phyloP scores from a whole-genome alignment of 768 basidiomycete species.

The Rubroboletus satanas region DNA sequence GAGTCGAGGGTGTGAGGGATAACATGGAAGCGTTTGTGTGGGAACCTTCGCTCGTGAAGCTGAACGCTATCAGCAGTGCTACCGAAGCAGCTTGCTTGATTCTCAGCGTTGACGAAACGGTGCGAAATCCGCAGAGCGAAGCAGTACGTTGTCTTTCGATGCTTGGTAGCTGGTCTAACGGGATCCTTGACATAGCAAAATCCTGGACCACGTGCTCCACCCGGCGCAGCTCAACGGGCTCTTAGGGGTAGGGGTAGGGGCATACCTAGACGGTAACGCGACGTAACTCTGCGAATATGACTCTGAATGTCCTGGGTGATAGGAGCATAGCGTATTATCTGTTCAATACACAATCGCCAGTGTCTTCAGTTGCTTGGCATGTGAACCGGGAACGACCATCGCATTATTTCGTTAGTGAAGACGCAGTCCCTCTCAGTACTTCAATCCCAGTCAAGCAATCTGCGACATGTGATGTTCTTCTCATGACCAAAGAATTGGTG shows the following conservation, averaged over 20 bases:
- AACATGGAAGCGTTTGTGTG: conserved; percentile 99
- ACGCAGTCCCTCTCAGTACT: neutral
- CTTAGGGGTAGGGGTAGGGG: conserved; percentile 86
- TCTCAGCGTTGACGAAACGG: conserved; percentile 95
- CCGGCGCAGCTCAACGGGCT: conserved; percentile 86
- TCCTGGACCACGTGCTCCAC: conserved; percentile 84
- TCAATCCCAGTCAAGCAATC: neutral
- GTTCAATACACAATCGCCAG: conserved; percentile 15
- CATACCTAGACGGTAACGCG: conserved; percentile 58
- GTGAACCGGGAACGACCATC: neutral
- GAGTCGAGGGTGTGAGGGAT: conserved; percentile 81
- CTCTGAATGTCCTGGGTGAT: conserved; percentile 1
- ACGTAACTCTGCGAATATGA: conserved; percentile 12
- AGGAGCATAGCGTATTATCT: conserved; percentile 19
- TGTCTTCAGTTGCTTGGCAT: neutral
- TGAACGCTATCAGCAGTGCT: conserved; percentile 93
- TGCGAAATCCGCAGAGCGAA: conserved; percentile 92
- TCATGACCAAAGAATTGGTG: neutral
- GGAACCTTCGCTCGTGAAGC: conserved; percentile 95
- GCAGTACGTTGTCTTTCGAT: conserved; percentile 49
- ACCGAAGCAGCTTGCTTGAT: conserved; percentile 95
- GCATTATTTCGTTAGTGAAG: neutral
- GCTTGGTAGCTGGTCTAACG: conserved; percentile 16
- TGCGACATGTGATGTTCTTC: neutral
- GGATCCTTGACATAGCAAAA: conserved; percentile 47